These are phyloP conservation scores for Breviolum minutum DNA, from an alignment of 73 alveolate species.

Conservation along the genomic window DNA sequence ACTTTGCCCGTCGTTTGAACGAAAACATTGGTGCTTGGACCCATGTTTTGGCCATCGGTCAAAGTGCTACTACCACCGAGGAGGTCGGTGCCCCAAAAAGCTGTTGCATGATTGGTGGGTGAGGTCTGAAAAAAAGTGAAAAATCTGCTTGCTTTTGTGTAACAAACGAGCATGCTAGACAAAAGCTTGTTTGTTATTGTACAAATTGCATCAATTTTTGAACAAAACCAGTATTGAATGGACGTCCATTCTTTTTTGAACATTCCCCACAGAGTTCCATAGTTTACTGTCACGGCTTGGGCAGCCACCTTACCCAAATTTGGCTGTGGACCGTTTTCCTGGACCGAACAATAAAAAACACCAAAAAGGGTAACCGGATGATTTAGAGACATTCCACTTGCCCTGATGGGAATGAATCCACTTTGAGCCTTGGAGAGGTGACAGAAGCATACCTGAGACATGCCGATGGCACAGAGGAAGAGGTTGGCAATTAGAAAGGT, in stretches of 20 bases:
- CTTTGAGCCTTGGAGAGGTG: not conserved
- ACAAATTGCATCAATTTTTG: not conserved
- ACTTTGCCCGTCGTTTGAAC: slow-evolving; percentile 73
- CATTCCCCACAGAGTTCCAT: too few relatives aligned
- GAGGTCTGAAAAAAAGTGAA: not conserved
- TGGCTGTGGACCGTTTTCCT: not conserved
- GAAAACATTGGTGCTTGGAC: slow-evolving; percentile 87
- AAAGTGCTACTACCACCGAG: not conserved
- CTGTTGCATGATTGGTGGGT: not conserved
- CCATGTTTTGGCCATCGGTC: slow-evolving; percentile 56
- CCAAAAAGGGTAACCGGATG: too few relatives aligned
- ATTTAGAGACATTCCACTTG: not conserved
- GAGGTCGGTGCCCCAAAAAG: not conserved
- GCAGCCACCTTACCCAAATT: not conserved
- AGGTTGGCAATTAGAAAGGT: slow-evolving; percentile 7
- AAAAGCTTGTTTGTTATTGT: not conserved
- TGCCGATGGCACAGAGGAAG: slow-evolving; percentile 31
- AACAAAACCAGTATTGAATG: too few relatives aligned
- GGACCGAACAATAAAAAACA: not conserved
- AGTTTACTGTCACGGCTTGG: too few relatives aligned
- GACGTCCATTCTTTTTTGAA: too few relatives aligned
- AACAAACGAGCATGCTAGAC: not conserved
- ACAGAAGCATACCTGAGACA: slow-evolving; percentile 32
- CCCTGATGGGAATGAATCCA: too few relatives aligned
- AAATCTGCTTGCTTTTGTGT: not conserved